Evolutionary conservation across 768 basidiomycete genomes (phyloP).

Genomic region (Royoungia palumana): DNA sequence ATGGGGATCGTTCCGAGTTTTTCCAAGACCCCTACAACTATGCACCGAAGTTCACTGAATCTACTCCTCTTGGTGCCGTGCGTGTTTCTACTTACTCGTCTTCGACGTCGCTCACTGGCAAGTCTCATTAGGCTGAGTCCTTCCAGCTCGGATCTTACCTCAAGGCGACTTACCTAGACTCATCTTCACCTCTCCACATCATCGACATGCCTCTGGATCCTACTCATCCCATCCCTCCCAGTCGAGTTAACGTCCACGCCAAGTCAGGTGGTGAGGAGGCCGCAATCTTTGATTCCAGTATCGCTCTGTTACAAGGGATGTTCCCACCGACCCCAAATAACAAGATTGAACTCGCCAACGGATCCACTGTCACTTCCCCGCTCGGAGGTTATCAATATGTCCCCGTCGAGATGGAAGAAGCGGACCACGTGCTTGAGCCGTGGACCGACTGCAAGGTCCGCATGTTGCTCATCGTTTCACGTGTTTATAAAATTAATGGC

Average conservation of each 20-base stretch:
- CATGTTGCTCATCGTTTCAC: constrained; percentile 33
- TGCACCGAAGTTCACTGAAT: constrained; percentile 57
- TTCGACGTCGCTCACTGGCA: constrained; percentile 4
- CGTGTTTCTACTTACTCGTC: constrained; percentile 14
- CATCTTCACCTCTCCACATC: constrained; percentile 64
- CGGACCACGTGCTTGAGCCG: constrained; percentile 76
- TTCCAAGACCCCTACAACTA: constrained; percentile 73
- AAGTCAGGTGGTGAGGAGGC: constrained; percentile 80
- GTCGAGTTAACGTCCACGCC: constrained; percentile 68
- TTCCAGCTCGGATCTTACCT: constrained; percentile 59
- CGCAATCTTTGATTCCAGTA: constrained; percentile 79
- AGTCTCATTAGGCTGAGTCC: constrained; percentile 54
- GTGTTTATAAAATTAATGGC: constrained; percentile 23
- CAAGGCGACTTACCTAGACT: constrained; percentile 64
- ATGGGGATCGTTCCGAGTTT: constrained; percentile 68
- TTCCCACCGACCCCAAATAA: constrained; percentile 74
- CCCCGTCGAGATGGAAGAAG: constrained; percentile 59
- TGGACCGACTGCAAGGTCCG: constrained; percentile 64
- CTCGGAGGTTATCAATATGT: constrained; percentile 86
- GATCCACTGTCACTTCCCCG: constrained; percentile 66
- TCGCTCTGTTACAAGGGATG: constrained; percentile 78
- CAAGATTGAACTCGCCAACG: constrained; percentile 74
- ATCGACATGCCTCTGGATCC: constrained; percentile 62
- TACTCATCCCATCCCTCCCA: constrained; percentile 56
- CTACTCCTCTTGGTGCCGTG: constrained; percentile 76